Evolutionary conservation across 1,139 yeast species (phyloP), one percentile per base, ranked within the genome.

Genomic region (Candida neerlandica): DNA sequence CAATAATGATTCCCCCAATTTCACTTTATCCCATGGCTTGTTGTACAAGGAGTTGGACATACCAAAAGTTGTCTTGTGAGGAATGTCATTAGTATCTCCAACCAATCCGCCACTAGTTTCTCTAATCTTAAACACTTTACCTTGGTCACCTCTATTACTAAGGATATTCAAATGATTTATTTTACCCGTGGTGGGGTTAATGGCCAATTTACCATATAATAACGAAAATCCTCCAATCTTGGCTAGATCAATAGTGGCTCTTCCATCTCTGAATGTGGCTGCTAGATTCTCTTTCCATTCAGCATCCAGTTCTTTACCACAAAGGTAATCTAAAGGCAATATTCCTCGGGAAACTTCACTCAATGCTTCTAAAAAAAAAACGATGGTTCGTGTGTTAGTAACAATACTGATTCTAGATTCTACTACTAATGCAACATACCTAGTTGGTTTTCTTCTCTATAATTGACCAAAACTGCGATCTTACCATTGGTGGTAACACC

Each of bases 191-290:
- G 44, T 43, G 1, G 64, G 57, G 42, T 65, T 61, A 14, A 64
- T 46, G 4, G 58, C 55, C 9, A 85, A 63, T 45, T 77, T 74
- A 0, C 97, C 98, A 63, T 85, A 87, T 40, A 94, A 66, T 54
- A 94, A 70, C 6, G 88, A 84, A 65, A 92, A 92, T n/a, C 96
- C 96, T 0, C 96, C 97, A 16, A 91, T 81, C 34, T 74, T 67
- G 7, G 65, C 59, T 27, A 89, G 65, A 30, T 69, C 67, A 4
- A 63, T 58, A 14, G 58, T 51, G 4, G 41, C 43, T 51, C 55
- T 19, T 33, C 59, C 45, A 14, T 66, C 57, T 2, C 72, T 59
- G 15, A 73, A 64, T 9, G 64, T 55, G 2, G 57, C 39, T 11
- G 65, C 63, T 9, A 81, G 55, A 18, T 68, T 66, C 0, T 62